Percentiles rank a stretch among this genome's conserved stretches.
These are phyloP conservation scores for Salix exigua DNA, from an alignment of 345 rosid genomes.

Conservation along the genomic window DNA sequence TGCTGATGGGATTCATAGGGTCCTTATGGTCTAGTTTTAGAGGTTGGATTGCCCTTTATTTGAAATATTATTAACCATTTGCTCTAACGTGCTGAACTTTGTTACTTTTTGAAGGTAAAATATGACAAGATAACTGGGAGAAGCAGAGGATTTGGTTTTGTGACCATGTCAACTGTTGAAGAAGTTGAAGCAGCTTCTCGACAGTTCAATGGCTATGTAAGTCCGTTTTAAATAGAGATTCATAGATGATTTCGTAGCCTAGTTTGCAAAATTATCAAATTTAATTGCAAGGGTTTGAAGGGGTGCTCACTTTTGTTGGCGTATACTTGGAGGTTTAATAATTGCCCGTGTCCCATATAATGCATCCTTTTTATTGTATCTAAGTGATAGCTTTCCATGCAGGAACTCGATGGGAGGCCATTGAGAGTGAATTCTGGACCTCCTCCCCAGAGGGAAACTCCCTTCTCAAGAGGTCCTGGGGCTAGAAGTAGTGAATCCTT, in stretches of 20 bases:
- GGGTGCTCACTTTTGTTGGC: not conserved
- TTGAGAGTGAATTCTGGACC: constrained; percentile 89
- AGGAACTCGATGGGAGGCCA: constrained; percentile 89
- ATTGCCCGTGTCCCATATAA: not conserved
- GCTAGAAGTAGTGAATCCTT: constrained; percentile 18
- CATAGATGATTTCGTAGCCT: not conserved
- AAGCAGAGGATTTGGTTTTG: constrained; percentile 97
- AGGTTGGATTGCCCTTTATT: not conserved
- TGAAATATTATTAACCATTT: not conserved
- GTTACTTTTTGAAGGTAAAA: constrained; percentile 60
- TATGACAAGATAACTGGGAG: constrained; percentile 91
- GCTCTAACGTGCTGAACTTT: constrained; percentile 8
- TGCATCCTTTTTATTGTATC: not conserved
- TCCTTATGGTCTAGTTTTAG: not conserved
- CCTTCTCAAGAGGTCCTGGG: constrained; percentile 38
- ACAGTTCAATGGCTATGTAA: constrained; percentile 91
- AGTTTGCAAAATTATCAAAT: not conserved
- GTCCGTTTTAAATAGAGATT: constrained; percentile 15
- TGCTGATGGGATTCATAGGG: not conserved
- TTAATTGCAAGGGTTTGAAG: not conserved
- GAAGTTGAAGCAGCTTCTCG: constrained; percentile 77
- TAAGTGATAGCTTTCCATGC: constrained; percentile 11
- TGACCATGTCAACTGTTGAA: constrained; percentile 72
- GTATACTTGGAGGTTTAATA: not conserved
- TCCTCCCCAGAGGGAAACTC: constrained; percentile 57